These are phyloP conservation scores for Posidonia australis DNA, from an alignment of 106 monocot genomes.

Conservation along the genomic window DNA sequence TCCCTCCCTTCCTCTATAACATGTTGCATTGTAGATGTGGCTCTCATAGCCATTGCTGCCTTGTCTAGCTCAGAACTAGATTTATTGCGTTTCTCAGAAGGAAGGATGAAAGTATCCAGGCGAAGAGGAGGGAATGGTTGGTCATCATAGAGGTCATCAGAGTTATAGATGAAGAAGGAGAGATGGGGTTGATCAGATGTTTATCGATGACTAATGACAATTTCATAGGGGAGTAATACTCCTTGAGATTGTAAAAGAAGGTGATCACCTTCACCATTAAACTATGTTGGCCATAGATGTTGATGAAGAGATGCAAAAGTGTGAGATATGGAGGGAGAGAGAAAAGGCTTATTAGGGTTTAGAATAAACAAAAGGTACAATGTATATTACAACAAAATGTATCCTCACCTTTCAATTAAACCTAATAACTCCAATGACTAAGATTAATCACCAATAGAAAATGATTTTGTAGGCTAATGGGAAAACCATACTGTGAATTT, in stretches of 20 bases:
- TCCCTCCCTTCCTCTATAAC: not conserved
- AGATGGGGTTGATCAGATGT: too few relatives aligned
- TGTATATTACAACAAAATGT: too few relatives aligned
- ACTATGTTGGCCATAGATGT: not conserved
- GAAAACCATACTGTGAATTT: too few relatives aligned
- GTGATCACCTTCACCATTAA: slow-evolving; percentile 14
- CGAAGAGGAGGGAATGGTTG: not conserved
- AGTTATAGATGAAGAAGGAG: slow-evolving; percentile 4
- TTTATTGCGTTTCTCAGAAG: not conserved
- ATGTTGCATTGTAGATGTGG: not conserved
- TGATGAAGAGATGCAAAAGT: slow-evolving; percentile 13
- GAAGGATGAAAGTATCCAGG: slow-evolving; percentile 5
- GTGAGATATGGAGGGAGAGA: not conserved
- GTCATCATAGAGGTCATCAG: slow-evolving; percentile 8
- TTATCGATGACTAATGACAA: slow-evolving; percentile 9
- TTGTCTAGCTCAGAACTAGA: not conserved
- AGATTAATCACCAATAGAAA: too few relatives aligned
- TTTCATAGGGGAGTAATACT: slow-evolving; percentile 1
- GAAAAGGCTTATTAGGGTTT: too few relatives aligned
- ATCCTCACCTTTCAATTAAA: too few relatives aligned
- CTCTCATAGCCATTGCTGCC: slow-evolving; percentile 2
- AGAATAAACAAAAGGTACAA: too few relatives aligned
- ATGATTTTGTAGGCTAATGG: too few relatives aligned
- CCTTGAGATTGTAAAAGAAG: slow-evolving; percentile 1
- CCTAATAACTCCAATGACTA: too few relatives aligned